A percentile compares a stretch with the other conserved stretches of the same genome.
These are phyloP conservation scores for Fragilaria crotonensis DNA, from an alignment of 108 stramenopile genomes.

Conservation along the genomic window DNA sequence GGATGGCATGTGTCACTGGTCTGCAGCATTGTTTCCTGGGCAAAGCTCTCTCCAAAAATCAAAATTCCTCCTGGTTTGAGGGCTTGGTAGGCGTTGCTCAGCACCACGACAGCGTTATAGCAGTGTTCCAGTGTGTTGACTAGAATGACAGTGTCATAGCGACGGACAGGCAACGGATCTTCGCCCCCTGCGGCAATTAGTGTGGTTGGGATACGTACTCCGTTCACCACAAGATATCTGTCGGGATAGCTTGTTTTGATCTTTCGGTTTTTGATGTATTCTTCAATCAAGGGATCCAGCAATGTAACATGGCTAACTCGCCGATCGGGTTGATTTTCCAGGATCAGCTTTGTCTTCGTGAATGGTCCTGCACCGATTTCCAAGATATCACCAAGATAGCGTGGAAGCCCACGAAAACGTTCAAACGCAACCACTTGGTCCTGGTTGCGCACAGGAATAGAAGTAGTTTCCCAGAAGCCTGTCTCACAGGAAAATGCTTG, in stretches of 20 bases:
- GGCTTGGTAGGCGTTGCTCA: constrained; percentile 4
- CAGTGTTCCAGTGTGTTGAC: constrained; percentile 12
- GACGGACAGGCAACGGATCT: background rate
- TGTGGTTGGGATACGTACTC: background rate
- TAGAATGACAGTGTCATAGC: background rate
- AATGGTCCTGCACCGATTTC: background rate
- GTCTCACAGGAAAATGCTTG: background rate
- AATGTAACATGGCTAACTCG: background rate
- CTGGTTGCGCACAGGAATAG: background rate
- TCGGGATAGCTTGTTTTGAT: background rate
- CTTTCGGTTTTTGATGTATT: background rate
- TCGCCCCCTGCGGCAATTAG: background rate
- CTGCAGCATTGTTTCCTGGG: background rate
- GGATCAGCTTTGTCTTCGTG: background rate
- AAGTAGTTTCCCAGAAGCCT: background rate
- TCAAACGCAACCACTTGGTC: background rate
- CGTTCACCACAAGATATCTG: too few relatives aligned
- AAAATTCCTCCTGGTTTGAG: constrained; percentile 12
- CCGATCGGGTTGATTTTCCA: background rate
- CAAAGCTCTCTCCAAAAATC: constrained; percentile 7
- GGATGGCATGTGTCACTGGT: background rate
- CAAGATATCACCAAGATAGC: background rate
- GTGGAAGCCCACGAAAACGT: background rate
- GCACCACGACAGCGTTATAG: constrained; percentile 2
- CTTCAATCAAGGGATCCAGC: background rate